Base-by-base conservation (phyloP, 768 basidiomycete species). In the Botryobasidium botryosum region DNA sequence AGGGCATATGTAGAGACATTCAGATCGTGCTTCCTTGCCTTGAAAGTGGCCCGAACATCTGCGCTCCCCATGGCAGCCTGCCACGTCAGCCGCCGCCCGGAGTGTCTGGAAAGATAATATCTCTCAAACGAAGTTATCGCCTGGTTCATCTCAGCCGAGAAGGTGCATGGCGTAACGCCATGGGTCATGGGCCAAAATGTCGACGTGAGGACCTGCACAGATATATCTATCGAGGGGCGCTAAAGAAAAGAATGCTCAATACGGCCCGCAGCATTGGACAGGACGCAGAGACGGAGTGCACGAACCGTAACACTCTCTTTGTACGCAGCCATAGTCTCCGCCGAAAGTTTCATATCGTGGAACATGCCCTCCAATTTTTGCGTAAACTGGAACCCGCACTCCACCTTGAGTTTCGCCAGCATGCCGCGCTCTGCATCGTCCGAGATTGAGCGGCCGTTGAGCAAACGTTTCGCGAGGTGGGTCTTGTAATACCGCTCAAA, bases 321-420 rank as follows among this genome's bases (percentile, higher is more conserved):
- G 59, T 88, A 99, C 4, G 71, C 74, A 28, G 71, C 65, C 70
- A 81, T 82, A 13, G 76, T 77, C 45, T 99, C 94, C 17, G 66
- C 61, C 4, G 87, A 92, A 24, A 91, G 59, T 55, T 77, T 84
- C 77, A 99, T 90, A 57, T 97, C 92, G 52, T 86, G 72, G 73
- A 99, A 94, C 92, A 99, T 99, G 47, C 91, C 91, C 61, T 99
- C 91, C 55, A 97, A 67, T 59, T 91, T 91, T 62, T 92, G 87
- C 1, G 94, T 97, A 61, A 97, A 99, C 57, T 92, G 87, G 54
- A 79, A 80, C 5, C 92, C 92, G 55, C 84, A 91, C 63, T 97
- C 92, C 21, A 92, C 72, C 64, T 96, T 96, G 55, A 99, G 75
- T 62, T 94, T 96, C 37, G 87, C 79, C 1, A 99, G 72, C 90